These are phyloP conservation scores for Solanum virginianum DNA, from an alignment of 257 asterid genomes.

Conservation along the genomic window DNA sequence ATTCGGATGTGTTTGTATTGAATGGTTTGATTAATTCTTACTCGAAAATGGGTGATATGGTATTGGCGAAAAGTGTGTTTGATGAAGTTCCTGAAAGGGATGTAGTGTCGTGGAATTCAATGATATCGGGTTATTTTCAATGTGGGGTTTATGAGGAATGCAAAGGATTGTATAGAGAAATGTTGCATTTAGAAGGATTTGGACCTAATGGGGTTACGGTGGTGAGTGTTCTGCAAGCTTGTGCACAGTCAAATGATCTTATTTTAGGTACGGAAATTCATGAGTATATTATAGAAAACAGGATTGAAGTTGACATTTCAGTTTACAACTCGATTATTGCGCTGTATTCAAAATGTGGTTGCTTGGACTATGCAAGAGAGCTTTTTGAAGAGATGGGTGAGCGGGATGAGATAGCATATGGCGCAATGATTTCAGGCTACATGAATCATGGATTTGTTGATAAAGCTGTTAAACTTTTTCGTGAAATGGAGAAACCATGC, in stretches of 20 bases:
- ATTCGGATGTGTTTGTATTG: constrained; percentile 43
- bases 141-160: constrained; percentile 60
- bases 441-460: constrained; percentile 67
- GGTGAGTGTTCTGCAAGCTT: constrained; percentile 61
- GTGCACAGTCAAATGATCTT: constrained; percentile 74
- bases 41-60: constrained; percentile 54
- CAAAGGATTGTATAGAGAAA: constrained; percentile 42
- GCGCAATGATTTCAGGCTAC: constrained; percentile 73
- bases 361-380: constrained; percentile 66
- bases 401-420: constrained; percentile 62
- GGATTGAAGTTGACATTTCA: constrained; percentile 47
- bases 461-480: constrained; percentile 45
- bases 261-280: constrained; percentile 66
- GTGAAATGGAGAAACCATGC: constrained; percentile 38
- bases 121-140: constrained; percentile 78
- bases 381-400: constrained; percentile 70
- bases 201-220: constrained; percentile 57
- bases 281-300: constrained; percentile 34
- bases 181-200: constrained; percentile 31
- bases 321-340: constrained; percentile 57
- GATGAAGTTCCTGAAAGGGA: constrained; percentile 57
- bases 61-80: constrained; percentile 43
- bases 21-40: constrained; percentile 74
- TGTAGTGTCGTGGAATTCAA: constrained; percentile 76
- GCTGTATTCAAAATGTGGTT: constrained; percentile 70